Conservation (phyloP, 768 basidiomycete species). For the Rhodocollybia butyracea region DNA sequence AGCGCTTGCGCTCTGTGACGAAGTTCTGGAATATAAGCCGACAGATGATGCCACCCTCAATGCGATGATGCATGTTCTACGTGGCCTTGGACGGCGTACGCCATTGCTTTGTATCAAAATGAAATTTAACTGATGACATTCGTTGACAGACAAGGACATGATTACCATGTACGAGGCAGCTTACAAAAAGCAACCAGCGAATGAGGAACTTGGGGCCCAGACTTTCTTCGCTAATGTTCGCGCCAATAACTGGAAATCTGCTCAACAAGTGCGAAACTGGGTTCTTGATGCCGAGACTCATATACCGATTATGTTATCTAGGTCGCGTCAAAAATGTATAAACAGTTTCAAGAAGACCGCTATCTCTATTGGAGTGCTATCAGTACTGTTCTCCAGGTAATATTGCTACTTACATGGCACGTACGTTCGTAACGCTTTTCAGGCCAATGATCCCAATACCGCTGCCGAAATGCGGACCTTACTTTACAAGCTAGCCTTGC, state of each 20-base stretch:
- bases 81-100: constrained; percentile 70
- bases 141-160: constrained; percentile 62
- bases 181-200: constrained; percentile 73
- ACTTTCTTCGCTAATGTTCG: constrained; percentile 85
- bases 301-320: constrained; percentile 22
- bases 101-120: constrained; percentile 6
- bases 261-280: constrained; percentile 63
- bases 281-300: background rate
- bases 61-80: constrained; percentile 81
- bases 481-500: constrained; percentile 74
- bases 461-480: constrained; percentile 59
- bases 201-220: constrained; percentile 82
- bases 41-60: constrained; percentile 71
- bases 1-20: constrained; percentile 72
- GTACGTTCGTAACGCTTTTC: background rate
- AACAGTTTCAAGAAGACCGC: constrained; percentile 77
- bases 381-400: constrained; percentile 75
- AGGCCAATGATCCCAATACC: constrained; percentile 73
- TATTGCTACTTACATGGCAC: background rate
- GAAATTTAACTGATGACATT: constrained; percentile 3
- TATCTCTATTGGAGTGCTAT: constrained; percentile 85
- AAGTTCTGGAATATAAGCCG: constrained; percentile 70
- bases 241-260: constrained; percentile 80
- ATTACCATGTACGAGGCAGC: constrained; percentile 85
- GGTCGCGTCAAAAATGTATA: constrained; percentile 80